Evolutionary conservation across 495 filamentous ascomycete species (phyloP).

Genomic region (Tetracladium marchalianum): DNA sequence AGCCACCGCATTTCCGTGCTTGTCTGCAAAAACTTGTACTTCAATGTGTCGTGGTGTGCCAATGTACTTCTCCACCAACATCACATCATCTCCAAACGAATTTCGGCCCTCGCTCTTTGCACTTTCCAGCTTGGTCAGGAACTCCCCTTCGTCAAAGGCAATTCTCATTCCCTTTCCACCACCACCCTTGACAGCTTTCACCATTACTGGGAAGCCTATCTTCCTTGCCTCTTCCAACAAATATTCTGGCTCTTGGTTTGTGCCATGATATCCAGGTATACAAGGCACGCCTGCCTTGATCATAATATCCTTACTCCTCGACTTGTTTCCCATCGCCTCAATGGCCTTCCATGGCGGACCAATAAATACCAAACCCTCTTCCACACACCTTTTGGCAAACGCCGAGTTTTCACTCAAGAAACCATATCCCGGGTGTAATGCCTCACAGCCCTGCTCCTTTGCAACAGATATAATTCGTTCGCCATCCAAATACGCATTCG

Average conservation of each 20-base stretch:
- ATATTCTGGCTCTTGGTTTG: slow-evolving; percentile 64
- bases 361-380: slow-evolving; percentile 90
- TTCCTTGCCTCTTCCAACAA: slow-evolving; percentile 65
- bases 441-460: slow-evolving; percentile 73
- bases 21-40: slow-evolving; percentile 94
- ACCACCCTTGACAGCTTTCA: slow-evolving; percentile 95
- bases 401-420: slow-evolving; percentile 92
- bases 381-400: slow-evolving; percentile 81
- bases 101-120: slow-evolving; percentile 85
- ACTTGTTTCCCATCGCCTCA: slow-evolving; percentile 96
- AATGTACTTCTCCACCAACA: slow-evolving; percentile 95
- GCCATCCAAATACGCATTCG: slow-evolving; percentile 82
- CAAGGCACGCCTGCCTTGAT: slow-evolving; percentile 84
- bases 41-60: slow-evolving; percentile 91
- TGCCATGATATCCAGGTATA: slow-evolving; percentile 91
- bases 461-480: slow-evolving; percentile 84
- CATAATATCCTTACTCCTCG: slow-evolving; percentile 89
- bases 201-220: slow-evolving; percentile 84
- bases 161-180: slow-evolving; percentile 99
- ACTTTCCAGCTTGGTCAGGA: slow-evolving; percentile 69
- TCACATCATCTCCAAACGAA: slow-evolving; percentile 93
- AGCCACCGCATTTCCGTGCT: slow-evolving; percentile 73
- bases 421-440: slow-evolving; percentile 93
- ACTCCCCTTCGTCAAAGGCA: slow-evolving; percentile 61
- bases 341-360: slow-evolving; percentile 89